Evolutionary conservation across 2,329 filamentous ascomycete species (phyloP).

Genomic region (Cladophialophora psammophila): DNA sequence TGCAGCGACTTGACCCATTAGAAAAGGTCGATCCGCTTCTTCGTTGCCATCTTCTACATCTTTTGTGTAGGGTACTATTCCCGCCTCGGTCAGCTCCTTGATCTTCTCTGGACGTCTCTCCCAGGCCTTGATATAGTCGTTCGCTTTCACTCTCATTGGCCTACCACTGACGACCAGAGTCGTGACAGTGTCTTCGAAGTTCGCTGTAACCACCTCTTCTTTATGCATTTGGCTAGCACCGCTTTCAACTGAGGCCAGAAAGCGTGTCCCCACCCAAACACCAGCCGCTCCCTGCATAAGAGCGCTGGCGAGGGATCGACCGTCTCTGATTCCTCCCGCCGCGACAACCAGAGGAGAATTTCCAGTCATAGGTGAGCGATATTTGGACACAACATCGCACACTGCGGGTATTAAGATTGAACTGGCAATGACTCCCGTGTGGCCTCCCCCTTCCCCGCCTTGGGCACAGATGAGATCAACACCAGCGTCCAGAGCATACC

Average conservation of each 20-base stretch:
- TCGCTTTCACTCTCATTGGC: conserved; percentile 79
- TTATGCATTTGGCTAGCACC: conserved; percentile 83
- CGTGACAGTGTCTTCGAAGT: conserved; percentile 78
- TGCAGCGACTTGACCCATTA: conserved; percentile 94
- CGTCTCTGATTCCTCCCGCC: conserved; percentile 84
- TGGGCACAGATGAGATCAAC: conserved; percentile 73
- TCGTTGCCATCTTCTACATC: conserved; percentile 78
- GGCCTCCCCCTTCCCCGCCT: conserved; percentile 65
- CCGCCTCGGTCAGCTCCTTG: conserved; percentile 74
- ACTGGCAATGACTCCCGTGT: conserved; percentile 85
- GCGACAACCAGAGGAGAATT: conserved; percentile 81
- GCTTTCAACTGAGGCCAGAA: conserved; percentile 83
- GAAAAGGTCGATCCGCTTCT: conserved; percentile 81
- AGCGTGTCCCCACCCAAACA: conserved; percentile 92
- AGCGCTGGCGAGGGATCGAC: conserved; percentile 76
- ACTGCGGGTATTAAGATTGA: conserved; percentile 84
- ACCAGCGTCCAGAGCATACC: conserved; percentile 82
- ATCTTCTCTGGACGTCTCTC: conserved; percentile 77
- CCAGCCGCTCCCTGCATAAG: conserved; percentile 86
- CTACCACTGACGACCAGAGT: conserved; percentile 83
- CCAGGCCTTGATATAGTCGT: conserved; percentile 84
- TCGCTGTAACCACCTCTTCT: conserved; percentile 78
- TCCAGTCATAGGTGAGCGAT: conserved; percentile 74
- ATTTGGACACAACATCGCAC: conserved; percentile 78
- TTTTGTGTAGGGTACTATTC: conserved; percentile 79